Evolutionary conservation across 176 grass and related monocot species (phyloP).

Genomic region (Tillandsia leiboldiana): DNA sequence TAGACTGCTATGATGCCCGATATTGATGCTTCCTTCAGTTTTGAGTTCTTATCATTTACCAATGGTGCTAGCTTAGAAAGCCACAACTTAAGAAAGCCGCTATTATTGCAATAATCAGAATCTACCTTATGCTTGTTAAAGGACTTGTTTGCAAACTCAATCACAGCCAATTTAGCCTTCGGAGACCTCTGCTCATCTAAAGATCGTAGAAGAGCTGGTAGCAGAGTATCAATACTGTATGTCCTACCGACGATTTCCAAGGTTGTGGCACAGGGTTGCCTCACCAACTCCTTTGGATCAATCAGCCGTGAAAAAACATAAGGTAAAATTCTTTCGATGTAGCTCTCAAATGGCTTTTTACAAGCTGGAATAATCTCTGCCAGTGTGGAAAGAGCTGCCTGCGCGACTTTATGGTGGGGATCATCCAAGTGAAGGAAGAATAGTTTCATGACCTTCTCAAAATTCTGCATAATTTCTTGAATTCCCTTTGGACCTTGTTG

Average conservation of each 20-base stretch:
- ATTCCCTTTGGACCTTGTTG: conserved; percentile 77
- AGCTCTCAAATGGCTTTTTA: conserved; percentile 85
- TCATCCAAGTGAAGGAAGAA: conserved; percentile 97
- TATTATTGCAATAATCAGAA: conserved; percentile 86
- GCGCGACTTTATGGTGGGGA: conserved; percentile 97
- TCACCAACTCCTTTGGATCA: conserved; percentile 89
- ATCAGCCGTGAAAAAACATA: conserved; percentile 87
- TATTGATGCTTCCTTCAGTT: conserved; percentile 94
- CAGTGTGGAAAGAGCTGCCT: conserved; percentile 74
- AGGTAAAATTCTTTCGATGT: conserved; percentile 81
- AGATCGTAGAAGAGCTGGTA: conserved; percentile 83
- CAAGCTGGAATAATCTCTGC: conserved; percentile 94
- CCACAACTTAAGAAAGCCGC: conserved; percentile 94
- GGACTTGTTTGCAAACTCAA: conserved; percentile 87
- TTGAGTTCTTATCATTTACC: conserved; percentile 90
- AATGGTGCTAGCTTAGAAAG: conserved; percentile 88
- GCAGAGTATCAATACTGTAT: conserved; percentile 89
- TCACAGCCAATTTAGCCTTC: conserved; percentile 90
- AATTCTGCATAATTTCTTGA: conserved; percentile 85
- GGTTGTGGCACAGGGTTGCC: conserved; percentile 69
- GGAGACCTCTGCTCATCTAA: conserved; percentile 94
- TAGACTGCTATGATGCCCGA: conserved; percentile 94
- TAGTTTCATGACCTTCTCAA: conserved; percentile 99
- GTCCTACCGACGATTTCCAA: conserved; percentile 75
- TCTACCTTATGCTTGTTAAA: conserved; percentile 72